Evolutionary conservation across 2,329 filamentous ascomycete species (phyloP).

Genomic region (Sporothrix schenckii): DNA sequence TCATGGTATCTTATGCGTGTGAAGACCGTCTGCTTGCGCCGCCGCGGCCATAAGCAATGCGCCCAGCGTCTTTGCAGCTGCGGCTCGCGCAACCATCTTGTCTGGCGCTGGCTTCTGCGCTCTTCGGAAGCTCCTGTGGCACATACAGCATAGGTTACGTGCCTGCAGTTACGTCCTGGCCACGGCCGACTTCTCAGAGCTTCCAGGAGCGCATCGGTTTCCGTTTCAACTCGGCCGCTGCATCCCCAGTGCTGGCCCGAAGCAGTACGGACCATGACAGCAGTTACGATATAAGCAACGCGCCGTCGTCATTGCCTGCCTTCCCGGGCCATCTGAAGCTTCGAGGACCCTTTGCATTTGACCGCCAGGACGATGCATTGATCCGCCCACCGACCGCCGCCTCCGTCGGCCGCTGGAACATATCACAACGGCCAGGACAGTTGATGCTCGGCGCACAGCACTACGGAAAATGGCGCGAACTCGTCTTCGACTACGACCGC

Average conservation of each 20-base stretch:
- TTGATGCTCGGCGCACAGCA: constrained; percentile 32
- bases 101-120: not conserved
- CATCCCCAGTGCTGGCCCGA: not conserved
- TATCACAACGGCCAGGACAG: not conserved
- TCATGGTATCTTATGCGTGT: constrained; percentile 32
- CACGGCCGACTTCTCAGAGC: not conserved
- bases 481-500: constrained; percentile 39
- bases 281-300: not conserved
- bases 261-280: not conserved
- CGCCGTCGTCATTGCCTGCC: not conserved
- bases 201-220: not conserved
- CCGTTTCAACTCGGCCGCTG: not conserved
- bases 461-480: constrained; percentile 39
- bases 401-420: not conserved
- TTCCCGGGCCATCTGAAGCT: constrained; percentile 33
- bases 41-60: constrained; percentile 35
- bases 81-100: constrained; percentile 28
- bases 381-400: not conserved
- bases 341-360: constrained; percentile 28
- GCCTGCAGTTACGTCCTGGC: not conserved
- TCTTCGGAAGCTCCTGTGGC: not conserved
- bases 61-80: constrained; percentile 32
- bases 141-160: not conserved
- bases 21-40: constrained; percentile 26
- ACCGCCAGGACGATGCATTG: not conserved